A percentile compares a stretch with the other conserved stretches of the same genome.
These are phyloP conservation scores for Poa annua DNA, from an alignment of 176 grass and related monocot species.

Conservation along the genomic window DNA sequence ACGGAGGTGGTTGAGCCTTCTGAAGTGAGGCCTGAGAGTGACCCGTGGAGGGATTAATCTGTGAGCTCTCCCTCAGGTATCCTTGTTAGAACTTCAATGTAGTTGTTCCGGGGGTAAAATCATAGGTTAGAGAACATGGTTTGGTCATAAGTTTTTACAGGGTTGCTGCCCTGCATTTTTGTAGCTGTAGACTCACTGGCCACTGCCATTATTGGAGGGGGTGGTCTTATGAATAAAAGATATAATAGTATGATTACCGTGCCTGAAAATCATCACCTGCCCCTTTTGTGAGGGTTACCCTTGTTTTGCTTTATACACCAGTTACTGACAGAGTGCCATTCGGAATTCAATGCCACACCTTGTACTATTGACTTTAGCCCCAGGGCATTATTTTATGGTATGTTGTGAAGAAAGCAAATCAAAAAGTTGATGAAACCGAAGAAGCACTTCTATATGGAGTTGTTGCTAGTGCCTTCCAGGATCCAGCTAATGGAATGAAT, in stretches of 20 bases:
- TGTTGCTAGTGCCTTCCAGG: background rate
- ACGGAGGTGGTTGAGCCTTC: constrained; percentile 82
- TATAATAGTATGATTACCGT: background rate
- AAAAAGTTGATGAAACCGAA: background rate
- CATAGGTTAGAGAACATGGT: constrained; percentile 21
- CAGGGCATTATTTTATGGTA: background rate
- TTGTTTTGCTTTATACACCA: background rate
- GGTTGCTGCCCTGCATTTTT: constrained; percentile 40
- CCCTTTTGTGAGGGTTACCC: background rate
- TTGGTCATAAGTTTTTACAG: background rate
- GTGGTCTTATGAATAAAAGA: constrained; percentile 43
- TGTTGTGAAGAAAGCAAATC: background rate
- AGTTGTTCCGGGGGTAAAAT: background rate
- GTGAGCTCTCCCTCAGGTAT: background rate
- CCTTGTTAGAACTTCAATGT: background rate
- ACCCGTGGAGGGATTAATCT: constrained; percentile 81
- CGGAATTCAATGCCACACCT: background rate
- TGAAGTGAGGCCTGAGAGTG: constrained; percentile 79
- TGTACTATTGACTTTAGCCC: background rate
- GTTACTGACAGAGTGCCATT: background rate
- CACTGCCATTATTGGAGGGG: constrained; percentile 20
- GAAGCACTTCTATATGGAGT: background rate
- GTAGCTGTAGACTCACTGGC: constrained; percentile 36
- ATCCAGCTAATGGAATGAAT: background rate
- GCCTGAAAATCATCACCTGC: background rate